Percentiles rank a stretch among this genome's conserved stretches.
Conservation (phyloP, 2,329 filamentous ascomycete genomes). For the Davidsoniella virescens region DNA sequence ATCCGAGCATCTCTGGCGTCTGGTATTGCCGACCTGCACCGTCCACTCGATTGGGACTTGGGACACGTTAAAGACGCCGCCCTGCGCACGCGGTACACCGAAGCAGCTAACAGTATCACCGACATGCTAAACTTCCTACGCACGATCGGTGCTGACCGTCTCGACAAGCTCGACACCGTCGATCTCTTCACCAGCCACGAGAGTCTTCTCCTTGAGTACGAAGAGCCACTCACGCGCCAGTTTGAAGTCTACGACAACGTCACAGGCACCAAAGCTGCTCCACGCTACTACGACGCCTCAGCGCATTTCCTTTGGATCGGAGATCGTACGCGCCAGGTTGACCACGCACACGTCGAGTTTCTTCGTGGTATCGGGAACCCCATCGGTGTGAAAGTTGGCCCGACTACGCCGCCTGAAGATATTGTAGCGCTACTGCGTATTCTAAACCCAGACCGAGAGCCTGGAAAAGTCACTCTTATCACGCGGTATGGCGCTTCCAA, state of each 20-base stretch:
- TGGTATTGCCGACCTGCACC: conserved; percentile 85
- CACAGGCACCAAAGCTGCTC: conserved; percentile 17
- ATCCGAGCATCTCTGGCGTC: conserved; percentile 68
- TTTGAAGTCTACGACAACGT: conserved; percentile 41
- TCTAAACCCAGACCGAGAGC: conserved; percentile 66
- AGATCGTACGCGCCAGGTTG: conserved; percentile 83
- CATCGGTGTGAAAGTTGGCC: conserved; percentile 90
- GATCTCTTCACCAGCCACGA: conserved; percentile 95
- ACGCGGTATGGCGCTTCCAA: conserved; percentile 78
- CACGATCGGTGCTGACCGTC: conserved; percentile 78
- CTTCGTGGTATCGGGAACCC: conserved; percentile 94
- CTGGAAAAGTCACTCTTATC: conserved; percentile 90
- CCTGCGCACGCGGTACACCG: conserved; percentile 71
- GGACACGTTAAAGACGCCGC: conserved; percentile 76
- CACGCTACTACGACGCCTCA: conserved; percentile 65
- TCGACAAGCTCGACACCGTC: conserved; percentile 71
- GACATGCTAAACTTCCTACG: conserved; percentile 89
- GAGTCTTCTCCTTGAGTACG: conserved; percentile 84
- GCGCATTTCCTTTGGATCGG: conserved; percentile 98
- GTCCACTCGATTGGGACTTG: conserved; percentile 84
- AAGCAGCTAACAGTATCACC: conserved; percentile 71
- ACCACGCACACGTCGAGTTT: conserved; percentile 91
- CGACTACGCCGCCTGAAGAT: conserved; percentile 61
- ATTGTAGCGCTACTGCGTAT: conserved; percentile 65
- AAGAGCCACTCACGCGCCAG: conserved; percentile 67